phyloP scores from a whole-genome alignment of 768 basidiomycete species.

The Pisolithus microcarpus region DNA sequence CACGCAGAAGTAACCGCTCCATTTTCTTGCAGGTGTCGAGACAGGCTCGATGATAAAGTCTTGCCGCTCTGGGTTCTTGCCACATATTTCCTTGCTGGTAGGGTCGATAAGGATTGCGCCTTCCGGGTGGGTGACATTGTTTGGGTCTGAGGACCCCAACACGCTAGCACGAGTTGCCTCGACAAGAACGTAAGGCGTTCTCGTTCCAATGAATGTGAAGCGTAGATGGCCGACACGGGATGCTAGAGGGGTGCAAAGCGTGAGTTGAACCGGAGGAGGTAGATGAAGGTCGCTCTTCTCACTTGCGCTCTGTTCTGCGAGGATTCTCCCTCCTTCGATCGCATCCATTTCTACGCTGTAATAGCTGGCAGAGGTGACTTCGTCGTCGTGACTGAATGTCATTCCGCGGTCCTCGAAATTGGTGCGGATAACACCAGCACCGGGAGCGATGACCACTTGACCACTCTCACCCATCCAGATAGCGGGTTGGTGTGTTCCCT shows the following conservation, averaged over 20 bases:
- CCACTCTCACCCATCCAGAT: constrained; percentile 88
- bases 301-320: constrained; percentile 60
- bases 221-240: constrained; percentile 71
- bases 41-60: constrained; percentile 62
- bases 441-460: constrained; percentile 54
- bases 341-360: constrained; percentile 55
- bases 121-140: constrained; percentile 45
- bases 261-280: not conserved
- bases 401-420: constrained; percentile 57
- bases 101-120: constrained; percentile 46
- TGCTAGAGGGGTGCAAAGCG: constrained; percentile 32
- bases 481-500: constrained; percentile 76
- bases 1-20: constrained; percentile 49
- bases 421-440: constrained; percentile 41
- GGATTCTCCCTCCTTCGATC: constrained; percentile 41
- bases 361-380: constrained; percentile 46
- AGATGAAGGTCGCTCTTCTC: constrained; percentile 16
- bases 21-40: constrained; percentile 32
- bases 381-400: constrained; percentile 42
- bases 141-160: constrained; percentile 43
- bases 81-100: constrained; percentile 44
- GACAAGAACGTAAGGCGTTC: constrained; percentile 52
- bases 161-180: constrained; percentile 61
- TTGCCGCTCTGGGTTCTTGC: constrained; percentile 61
- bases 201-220: constrained; percentile 50